Percentiles rank a stretch among this genome's conserved stretches.
Conservation (phyloP, 176 grass and related monocot species). For the Lolium rigidum region DNA sequence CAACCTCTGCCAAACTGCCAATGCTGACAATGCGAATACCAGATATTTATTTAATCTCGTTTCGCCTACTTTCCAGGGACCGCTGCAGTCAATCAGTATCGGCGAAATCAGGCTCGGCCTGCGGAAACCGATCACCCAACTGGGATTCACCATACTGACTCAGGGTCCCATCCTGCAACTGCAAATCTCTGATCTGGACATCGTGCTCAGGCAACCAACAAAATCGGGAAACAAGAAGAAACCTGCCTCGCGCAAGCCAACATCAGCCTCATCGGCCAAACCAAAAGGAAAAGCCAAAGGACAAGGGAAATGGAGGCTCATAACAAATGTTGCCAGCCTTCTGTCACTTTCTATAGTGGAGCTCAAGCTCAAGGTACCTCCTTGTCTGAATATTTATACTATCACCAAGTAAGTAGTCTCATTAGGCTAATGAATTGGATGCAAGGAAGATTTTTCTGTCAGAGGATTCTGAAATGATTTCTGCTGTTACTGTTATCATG, state of each 20-base stretch:
- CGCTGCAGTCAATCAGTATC: conserved; percentile 66
- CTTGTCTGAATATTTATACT: conserved; percentile 8
- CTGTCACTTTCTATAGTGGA: conserved; percentile 74
- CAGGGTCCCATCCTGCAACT: conserved; percentile 66
- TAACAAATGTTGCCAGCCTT: conserved; percentile 63
- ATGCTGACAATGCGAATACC: not conserved
- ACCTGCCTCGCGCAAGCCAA: conserved; percentile 53
- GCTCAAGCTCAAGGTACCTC: conserved; percentile 79
- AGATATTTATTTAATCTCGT: not conserved
- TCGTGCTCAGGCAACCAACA: conserved; percentile 69
- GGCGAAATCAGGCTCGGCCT: conserved; percentile 77
- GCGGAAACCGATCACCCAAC: conserved; percentile 52
- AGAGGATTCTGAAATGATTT: not conserved
- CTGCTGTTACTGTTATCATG: conserved; percentile 1
- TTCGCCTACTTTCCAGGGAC: conserved; percentile 60
- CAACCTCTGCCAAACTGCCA: not conserved
- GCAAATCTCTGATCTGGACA: conserved; percentile 72
- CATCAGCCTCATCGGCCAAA: conserved; percentile 39
- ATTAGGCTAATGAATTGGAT: conserved; percentile 32
- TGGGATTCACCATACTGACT: conserved; percentile 61
- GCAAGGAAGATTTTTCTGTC: not conserved
- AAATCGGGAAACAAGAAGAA: conserved; percentile 71
- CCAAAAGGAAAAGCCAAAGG: conserved; percentile 59
- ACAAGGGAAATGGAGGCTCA: conserved; percentile 62
- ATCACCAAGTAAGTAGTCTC: not conserved